A percentile compares a stretch with the other conserved stretches of the same genome.
Conservation (phyloP, 2,329 filamentous ascomycete genomes). For the Pseudopyrenochaeta lycopersici region DNA sequence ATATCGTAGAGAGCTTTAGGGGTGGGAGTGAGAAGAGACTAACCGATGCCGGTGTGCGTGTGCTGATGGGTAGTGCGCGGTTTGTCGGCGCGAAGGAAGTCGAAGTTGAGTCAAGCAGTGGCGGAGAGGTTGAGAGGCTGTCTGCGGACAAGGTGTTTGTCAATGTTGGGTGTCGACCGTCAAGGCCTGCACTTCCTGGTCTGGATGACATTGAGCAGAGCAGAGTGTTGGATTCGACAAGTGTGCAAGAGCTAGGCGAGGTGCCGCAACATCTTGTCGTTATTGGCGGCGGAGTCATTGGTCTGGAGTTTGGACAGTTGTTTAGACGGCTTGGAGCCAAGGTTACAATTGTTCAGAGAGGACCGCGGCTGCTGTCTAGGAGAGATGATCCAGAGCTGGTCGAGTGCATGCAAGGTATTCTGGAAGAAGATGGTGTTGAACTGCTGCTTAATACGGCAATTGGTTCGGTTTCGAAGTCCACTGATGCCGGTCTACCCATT, state of each 20-base stretch:
- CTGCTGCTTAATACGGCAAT: slow-evolving; percentile 50
- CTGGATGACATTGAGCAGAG: slow-evolving; percentile 45
- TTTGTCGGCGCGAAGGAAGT: slow-evolving; percentile 56
- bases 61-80: slow-evolving; percentile 56
- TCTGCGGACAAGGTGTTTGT: slow-evolving; percentile 55
- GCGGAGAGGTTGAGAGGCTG: slow-evolving; percentile 44
- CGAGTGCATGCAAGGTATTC: slow-evolving; percentile 52
- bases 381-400: slow-evolving; percentile 61
- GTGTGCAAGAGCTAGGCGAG: slow-evolving; percentile 56
- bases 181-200: slow-evolving; percentile 50
- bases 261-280: slow-evolving; percentile 61
- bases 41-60: slow-evolving; percentile 53
- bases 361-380: slow-evolving; percentile 51
- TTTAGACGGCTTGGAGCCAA: slow-evolving; percentile 60
- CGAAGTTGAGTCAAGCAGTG: slow-evolving; percentile 19
- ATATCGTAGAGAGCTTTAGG: slow-evolving; percentile 62
- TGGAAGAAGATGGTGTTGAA: slow-evolving; percentile 58
- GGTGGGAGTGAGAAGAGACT: slow-evolving; percentile 58
- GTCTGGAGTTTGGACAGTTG: slow-evolving; percentile 64
- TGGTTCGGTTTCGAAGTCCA: slow-evolving; percentile 28
- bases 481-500: slow-evolving; percentile 31
- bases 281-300: slow-evolving; percentile 64
- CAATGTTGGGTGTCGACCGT: slow-evolving; percentile 57
- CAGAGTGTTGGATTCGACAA: slow-evolving; percentile 59
- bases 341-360: slow-evolving; percentile 60